Percentiles rank a stretch among this genome's conserved stretches.
Conservation (phyloP, 352 stramenopile species). For the Pythium folliculosum region DNA sequence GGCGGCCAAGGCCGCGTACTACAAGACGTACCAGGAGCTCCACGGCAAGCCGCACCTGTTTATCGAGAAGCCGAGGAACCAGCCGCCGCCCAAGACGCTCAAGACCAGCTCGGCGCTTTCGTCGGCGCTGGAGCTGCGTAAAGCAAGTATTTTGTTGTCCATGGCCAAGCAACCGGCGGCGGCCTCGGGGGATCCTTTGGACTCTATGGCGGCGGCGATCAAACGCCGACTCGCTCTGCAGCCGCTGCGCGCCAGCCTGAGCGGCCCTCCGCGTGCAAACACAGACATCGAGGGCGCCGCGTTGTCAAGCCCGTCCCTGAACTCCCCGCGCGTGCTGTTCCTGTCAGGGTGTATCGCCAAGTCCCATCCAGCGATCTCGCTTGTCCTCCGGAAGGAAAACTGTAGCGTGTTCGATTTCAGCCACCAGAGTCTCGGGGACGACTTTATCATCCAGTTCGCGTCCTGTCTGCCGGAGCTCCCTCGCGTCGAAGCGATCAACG, state of each 20-base stretch:
- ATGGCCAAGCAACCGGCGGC: conserved; percentile 3
- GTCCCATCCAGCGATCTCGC: conserved; percentile 41
- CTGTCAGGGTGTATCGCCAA: conserved; percentile 50
- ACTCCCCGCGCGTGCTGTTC: conserved; percentile 56
- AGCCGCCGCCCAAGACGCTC: conserved; percentile 16
- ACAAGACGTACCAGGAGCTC: conserved; percentile 56
- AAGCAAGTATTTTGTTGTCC: conserved; percentile 20
- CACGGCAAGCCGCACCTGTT: conserved; percentile 65
- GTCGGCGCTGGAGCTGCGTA: conserved; percentile 22
- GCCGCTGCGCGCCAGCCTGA: conserved; percentile 8
- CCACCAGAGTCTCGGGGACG: conserved; percentile 62
- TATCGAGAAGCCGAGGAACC: conserved; percentile 32
- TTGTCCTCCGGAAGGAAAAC: conserved; percentile 53
- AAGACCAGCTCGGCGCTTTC: conserved; percentile 26
- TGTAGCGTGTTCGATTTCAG: conserved; percentile 54
- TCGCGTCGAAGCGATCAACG: conserved; percentile 68
- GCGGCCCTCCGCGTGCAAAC: neutral
- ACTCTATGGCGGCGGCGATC: neutral
- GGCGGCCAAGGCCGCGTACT: conserved; percentile 46
- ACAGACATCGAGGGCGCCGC: neutral
- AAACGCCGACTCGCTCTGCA: conserved; percentile 23
- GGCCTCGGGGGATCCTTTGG: neutral
- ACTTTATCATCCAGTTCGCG: conserved; percentile 62
- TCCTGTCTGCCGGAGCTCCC: conserved; percentile 59
- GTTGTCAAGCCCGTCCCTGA: conserved; percentile 27